Percentiles rank a stretch among this genome's conserved stretches.
These are phyloP conservation scores for Platanus orientalis DNA, from an alignment of 164 flowering plant genomes.

Conservation along the genomic window DNA sequence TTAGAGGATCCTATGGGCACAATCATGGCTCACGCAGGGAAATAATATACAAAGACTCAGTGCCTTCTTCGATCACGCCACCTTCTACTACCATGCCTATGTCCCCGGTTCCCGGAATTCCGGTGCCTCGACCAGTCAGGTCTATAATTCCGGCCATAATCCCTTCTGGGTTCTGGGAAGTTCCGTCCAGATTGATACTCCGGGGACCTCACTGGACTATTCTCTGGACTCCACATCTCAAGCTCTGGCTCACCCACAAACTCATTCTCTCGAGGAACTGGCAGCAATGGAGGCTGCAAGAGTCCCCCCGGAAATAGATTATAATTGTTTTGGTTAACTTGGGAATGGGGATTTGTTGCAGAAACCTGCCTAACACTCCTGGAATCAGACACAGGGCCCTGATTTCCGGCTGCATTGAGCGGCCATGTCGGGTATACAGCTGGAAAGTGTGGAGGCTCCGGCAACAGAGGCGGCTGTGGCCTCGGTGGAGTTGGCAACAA, in stretches of 20 bases:
- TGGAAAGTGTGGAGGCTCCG: slow-evolving; percentile 17
- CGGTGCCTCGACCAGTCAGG: slow-evolving; percentile 37
- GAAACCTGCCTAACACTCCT: slow-evolving; percentile 28
- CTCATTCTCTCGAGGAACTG: slow-evolving; percentile 24
- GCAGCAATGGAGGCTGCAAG: slow-evolving; percentile 10
- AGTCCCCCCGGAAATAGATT: slow-evolving; percentile 16
- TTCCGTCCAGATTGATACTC: slow-evolving; percentile 22
- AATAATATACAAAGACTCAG: neutral
- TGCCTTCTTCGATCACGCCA: slow-evolving; percentile 29
- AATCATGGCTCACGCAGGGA: neutral
- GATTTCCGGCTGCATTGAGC: slow-evolving; percentile 18
- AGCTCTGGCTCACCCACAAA: slow-evolving; percentile 32
- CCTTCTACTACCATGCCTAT: slow-evolving; percentile 32
- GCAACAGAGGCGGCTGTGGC: slow-evolving; percentile 6
- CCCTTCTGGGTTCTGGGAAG: slow-evolving; percentile 21
- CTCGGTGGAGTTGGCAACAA: slow-evolving; percentile 7
- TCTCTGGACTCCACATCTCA: slow-evolving; percentile 61
- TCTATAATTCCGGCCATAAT: slow-evolving; percentile 20
- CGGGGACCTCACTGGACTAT: slow-evolving; percentile 32
- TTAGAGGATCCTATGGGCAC: no score
- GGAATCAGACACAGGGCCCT: slow-evolving; percentile 16
- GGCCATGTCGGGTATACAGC: slow-evolving; percentile 14
- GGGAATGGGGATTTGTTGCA: slow-evolving; percentile 16
- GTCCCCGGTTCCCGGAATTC: slow-evolving; percentile 26
- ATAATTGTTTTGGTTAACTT: slow-evolving; percentile 28